Base-by-base conservation (phyloP, 1,284 basidiomycete genomes). In the Microbotryum silenes-acaulis region DNA sequence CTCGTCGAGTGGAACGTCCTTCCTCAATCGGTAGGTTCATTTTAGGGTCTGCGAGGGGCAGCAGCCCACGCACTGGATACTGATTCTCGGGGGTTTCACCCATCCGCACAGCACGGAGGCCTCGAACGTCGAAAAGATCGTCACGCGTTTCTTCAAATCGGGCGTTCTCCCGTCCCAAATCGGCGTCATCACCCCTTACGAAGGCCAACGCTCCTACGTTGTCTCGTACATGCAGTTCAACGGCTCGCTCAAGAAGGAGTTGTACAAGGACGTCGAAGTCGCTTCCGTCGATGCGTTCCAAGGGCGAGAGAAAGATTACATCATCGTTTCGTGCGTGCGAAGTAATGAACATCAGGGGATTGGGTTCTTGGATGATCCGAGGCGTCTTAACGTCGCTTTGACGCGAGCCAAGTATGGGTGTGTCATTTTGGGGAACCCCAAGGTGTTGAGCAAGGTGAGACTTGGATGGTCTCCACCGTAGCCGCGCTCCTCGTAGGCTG, bases 171-270 rank as follows among this genome's bases (percentile, higher is more conserved):
- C 96, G 0, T 82, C 80, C 60, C 94, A 99, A 75, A 98, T 99
- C 72, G 96, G 96, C 65, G 90, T 99, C 64, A 91, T 99, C 70
- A 99, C 96, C 1, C 96, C 96, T 0, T 98, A 99, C 77, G 96
- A 98, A 75, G 96, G 96, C 25, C 96, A 98, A 75, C 84, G 96
- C n/a, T 94, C 91, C 12, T 98, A 96, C 77, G 88, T 99, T 73
- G 91, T 96, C 74, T 94, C 91, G 75, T 97, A 97, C 77, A 98
- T 98, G 96, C 96, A 98, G 79, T 88, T 94, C 79, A 96, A 96
- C 74, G 96, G 96, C 31, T 88, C 91, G 31, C 81, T 98, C 64
- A 97, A 97, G 83, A 98, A 98, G 79, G 96, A 99, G 70, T 77
- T 97, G 14, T 99, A 99, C 81, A 97, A 97, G 79, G 93, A 97